Percentiles rank a stretch among this genome's conserved stretches.
These are phyloP conservation scores for Alternaria gaisen DNA, from an alignment of 2,329 filamentous ascomycete genomes.

Conservation along the genomic window DNA sequence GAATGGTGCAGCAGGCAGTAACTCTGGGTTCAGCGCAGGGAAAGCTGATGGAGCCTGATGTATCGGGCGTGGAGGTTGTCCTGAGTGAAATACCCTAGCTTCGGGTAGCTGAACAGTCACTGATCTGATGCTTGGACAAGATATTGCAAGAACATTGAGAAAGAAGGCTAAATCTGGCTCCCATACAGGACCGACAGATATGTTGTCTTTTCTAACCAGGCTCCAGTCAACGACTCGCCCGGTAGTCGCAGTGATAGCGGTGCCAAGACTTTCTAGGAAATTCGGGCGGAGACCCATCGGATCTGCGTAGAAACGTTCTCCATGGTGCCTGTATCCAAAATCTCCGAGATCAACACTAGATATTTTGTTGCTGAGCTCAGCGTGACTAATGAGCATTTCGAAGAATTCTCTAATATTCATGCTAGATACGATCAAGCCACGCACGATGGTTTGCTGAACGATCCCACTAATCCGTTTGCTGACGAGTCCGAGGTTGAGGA, in stretches of 20 bases:
- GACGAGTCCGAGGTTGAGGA: slow-evolving; percentile 21
- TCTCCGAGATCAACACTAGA: slow-evolving; percentile 23
- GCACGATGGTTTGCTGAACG: slow-evolving; percentile 25
- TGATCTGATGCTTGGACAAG: slow-evolving; percentile 24
- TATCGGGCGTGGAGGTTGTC: background rate
- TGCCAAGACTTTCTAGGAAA: slow-evolving; percentile 2
- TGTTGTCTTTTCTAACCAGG: slow-evolving; percentile 1
- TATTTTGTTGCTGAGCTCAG: slow-evolving; percentile 20
- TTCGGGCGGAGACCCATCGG: background rate
- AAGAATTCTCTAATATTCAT: slow-evolving; percentile 22
- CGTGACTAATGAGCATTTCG: slow-evolving; percentile 13
- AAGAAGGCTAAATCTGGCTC: slow-evolving; percentile 15
- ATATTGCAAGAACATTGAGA: slow-evolving; percentile 18
- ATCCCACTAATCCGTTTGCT: slow-evolving; percentile 20
- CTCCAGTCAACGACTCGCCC: background rate
- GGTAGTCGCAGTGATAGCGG: slow-evolving; percentile 7
- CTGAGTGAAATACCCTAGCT: background rate
- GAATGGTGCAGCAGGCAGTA: slow-evolving; percentile 16
- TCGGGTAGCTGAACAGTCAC: slow-evolving; percentile 21
- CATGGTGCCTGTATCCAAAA: slow-evolving; percentile 11
- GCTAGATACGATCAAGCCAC: slow-evolving; percentile 16
- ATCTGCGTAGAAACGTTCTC: slow-evolving; percentile 5
- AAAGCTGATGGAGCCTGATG: background rate
- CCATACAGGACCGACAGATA: slow-evolving; percentile 7
- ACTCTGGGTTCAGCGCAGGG: slow-evolving; percentile 8